Evolutionary conservation across 129 eudicot genomes (phyloP), one percentile per base, ranked within the genome.

Genomic region (Ambrosia trifida): DNA sequence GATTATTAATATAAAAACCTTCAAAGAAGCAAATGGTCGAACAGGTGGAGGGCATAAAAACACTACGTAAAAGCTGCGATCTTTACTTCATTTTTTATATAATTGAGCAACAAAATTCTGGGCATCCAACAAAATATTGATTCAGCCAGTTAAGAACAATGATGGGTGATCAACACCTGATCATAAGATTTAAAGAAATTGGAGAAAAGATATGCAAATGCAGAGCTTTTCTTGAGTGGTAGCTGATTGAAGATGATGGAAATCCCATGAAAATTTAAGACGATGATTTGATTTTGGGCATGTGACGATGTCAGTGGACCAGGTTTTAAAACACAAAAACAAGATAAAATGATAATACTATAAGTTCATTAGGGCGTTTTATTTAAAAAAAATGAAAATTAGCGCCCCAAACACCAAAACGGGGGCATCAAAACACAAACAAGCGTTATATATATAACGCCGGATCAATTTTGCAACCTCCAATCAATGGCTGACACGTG

Each of bases 11-110:
- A 14, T 52, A 13, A 19, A 74, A 74, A 65, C 1, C 20, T 38
- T 74, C 46, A 53, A 35, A 52, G 13, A 16, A 65, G 72, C 72
- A 75, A 65, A 28, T 64, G 66, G 61, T 74, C 66, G 72, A 65
- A 52, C 72, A 65, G 54, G 30, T 3, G 53, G 79, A 3, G 72
- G 30, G 56, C 78, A 74, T 18, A 28, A 74, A 74, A 74, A 52
- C 18, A 24, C 66, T 46, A 66, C 46, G 46, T 30, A 41, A 31
- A 11, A 41, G 16, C 40, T 2, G n/a, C 0, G 12, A 38, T 17
- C 40, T 20, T 43, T 10, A 56, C 66, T 53, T 18, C 32, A 2
- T 64, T 24, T 53, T 74, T 52, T 17, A 64, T 65, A 24, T 12
- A 28, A 64, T 36, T 41, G 56, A 75, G 32, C 66, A 64, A 51